Evolutionary conservation across 306 rosid species (phyloP), one percentile per base, ranked within the genome.

Genomic region (Macrotyloma uniflorum): DNA sequence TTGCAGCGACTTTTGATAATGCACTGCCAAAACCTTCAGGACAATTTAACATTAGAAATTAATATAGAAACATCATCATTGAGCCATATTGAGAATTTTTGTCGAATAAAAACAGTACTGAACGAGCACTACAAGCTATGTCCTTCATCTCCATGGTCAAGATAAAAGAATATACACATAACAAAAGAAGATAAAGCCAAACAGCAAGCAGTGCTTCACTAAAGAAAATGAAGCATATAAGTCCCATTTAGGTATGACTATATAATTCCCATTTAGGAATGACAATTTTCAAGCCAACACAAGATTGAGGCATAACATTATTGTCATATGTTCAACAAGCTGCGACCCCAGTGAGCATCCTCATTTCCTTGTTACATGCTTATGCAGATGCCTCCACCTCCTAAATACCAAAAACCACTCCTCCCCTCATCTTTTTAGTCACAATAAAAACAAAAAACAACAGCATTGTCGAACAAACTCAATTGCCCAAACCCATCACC

Each of bases 11-110:
- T 88, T 92, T 91, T 45, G 93, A 87, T 62, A 95, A 78, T 23
- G 98, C 98, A 87, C 90, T 84, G 58, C 98, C 98, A 80, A 95
- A 92, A 85, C 98, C 98, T 92, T 80, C 57, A 86, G 24, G 24
- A 23, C 78, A 81, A 83, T 83, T 51, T 18, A 80, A 83, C 26
- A 79, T 76, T n/a, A 49, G 69, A 35, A 73, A 79, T 72, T 45
- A 74, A n/a, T 49, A 70, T 66, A 47, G 0, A 32, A 80, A 51
- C 20, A 45, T 26, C 1, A 40, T 26, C 2, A 46, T 38, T 14
- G 57, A 46, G 66, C 26, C 23, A 54, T 20, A 70, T 32, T 4
- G 50, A 64, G 26, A 75, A 33, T 9, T n/a, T 53, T 33, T 1
- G 19, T 33, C 23, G 32, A 59, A 43, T 11, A 67, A 61, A 61